These are phyloP conservation scores for Suillus subluteus DNA, from an alignment of 768 basidiomycete genomes.

Conservation along the genomic window DNA sequence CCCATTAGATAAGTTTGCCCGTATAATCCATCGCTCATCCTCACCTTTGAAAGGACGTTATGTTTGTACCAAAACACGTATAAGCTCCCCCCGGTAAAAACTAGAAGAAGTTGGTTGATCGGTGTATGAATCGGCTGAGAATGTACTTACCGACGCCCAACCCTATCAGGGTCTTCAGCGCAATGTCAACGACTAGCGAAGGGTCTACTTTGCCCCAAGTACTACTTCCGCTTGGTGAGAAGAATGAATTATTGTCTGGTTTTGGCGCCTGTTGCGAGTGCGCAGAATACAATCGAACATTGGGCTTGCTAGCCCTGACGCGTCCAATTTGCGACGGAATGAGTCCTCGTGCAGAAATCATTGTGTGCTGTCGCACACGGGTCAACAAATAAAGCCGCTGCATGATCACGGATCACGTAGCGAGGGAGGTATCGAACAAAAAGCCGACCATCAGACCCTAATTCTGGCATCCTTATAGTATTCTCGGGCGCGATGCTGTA, in stretches of 20 bases:
- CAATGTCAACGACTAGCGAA: background rate
- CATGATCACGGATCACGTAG: background rate
- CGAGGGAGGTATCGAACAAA: background rate
- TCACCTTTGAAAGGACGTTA: constrained; percentile 78
- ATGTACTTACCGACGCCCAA: constrained; percentile 1
- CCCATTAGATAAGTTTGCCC: background rate
- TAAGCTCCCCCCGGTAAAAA: constrained; percentile 71
- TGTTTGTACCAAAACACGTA: constrained; percentile 84
- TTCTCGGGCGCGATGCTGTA: constrained; percentile 2
- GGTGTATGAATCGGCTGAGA: background rate
- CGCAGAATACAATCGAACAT: background rate
- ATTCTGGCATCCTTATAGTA: background rate
- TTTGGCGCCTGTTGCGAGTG: background rate
- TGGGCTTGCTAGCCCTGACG: background rate
- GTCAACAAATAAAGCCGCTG: background rate
- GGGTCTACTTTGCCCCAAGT: constrained; percentile 2
- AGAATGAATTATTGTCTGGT: background rate
- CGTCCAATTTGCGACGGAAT: background rate
- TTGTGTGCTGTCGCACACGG: background rate
- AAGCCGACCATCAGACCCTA: background rate
- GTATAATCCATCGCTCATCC: background rate
- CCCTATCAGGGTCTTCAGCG: constrained; percentile 1
- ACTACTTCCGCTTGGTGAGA: background rate
- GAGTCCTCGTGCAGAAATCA: background rate
- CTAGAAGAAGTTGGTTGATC: constrained; percentile 31